Evolutionary conservation across 208 protist species (phyloP).

Genomic region (Acanthamoeba royreba): DNA sequence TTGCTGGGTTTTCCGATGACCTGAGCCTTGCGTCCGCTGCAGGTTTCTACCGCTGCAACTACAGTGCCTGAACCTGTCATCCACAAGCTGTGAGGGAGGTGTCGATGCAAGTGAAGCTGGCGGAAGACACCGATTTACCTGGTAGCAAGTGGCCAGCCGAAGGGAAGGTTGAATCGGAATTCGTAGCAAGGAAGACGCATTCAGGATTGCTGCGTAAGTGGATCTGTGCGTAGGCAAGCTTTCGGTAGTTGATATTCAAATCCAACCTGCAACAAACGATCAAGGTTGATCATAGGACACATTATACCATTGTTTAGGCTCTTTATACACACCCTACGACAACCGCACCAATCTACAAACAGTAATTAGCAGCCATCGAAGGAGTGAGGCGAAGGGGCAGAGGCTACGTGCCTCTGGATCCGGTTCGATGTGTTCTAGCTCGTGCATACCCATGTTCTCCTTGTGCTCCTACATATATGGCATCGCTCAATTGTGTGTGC

Average conservation of each 20-base stretch:
- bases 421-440: conserved; percentile 29
- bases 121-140: not conserved
- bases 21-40: conserved; percentile 53
- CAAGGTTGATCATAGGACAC: not conserved
- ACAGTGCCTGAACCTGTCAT: conserved; percentile 28
- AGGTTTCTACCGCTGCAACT: conserved; percentile 49
- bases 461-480: not conserved
- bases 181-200: conserved; percentile 66
- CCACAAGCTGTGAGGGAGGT: not conserved
- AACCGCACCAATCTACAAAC: conserved; percentile 48
- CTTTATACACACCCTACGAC: conserved; percentile 16
- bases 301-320: not conserved
- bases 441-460: conserved; percentile 25
- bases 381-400: not conserved
- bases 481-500: not conserved
- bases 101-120: not conserved
- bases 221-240: conserved; percentile 52
- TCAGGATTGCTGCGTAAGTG: not conserved
- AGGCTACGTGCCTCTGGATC: not conserved
- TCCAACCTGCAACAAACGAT: conserved; percentile 50
- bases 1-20: conserved; percentile 75
- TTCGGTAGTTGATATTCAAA: conserved; percentile 54
- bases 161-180: conserved; percentile 58
- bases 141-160: not conserved
- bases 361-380: not conserved